phyloP scores from a whole-genome alignment of 768 basidiomycete species.

The Pholiota microspora region DNA sequence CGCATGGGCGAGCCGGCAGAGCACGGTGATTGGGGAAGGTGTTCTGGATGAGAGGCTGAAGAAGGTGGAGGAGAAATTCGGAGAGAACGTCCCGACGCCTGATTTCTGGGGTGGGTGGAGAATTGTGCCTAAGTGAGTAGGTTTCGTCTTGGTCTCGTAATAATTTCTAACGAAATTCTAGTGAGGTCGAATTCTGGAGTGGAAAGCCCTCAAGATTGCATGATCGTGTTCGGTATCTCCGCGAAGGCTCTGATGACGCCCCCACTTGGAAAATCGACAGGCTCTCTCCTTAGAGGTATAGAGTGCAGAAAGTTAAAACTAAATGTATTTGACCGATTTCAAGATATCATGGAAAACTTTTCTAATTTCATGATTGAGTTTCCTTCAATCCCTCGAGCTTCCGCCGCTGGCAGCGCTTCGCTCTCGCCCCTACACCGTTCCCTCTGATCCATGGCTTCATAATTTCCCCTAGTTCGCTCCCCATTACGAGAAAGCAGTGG shows the following conservation, averaged over 20 bases:
- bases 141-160: neutral
- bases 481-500: conserved; percentile 48
- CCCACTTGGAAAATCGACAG: conserved; percentile 77
- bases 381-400: no score
- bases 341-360: no score
- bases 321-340: neutral
- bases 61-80: conserved; percentile 57
- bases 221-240: conserved; percentile 80
- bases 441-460: conserved; percentile 45
- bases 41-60: conserved; percentile 63
- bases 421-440: conserved; percentile 38
- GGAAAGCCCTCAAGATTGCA: conserved; percentile 94
- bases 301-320: conserved; percentile 1
- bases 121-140: conserved; percentile 79
- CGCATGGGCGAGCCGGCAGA: conserved; percentile 94
- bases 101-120: conserved; percentile 98
- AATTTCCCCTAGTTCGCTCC: conserved; percentile 46
- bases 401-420: conserved; percentile 36
- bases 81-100: conserved; percentile 68
- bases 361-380: no score
- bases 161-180: conserved; percentile 30
- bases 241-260: conserved; percentile 44
- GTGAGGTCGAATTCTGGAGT: conserved; percentile 97
- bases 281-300: conserved; percentile 56
- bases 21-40: conserved; percentile 70